Base-by-base conservation (phyloP, 169 alveolate genomes). In the Eimeria brunetti region DNA sequence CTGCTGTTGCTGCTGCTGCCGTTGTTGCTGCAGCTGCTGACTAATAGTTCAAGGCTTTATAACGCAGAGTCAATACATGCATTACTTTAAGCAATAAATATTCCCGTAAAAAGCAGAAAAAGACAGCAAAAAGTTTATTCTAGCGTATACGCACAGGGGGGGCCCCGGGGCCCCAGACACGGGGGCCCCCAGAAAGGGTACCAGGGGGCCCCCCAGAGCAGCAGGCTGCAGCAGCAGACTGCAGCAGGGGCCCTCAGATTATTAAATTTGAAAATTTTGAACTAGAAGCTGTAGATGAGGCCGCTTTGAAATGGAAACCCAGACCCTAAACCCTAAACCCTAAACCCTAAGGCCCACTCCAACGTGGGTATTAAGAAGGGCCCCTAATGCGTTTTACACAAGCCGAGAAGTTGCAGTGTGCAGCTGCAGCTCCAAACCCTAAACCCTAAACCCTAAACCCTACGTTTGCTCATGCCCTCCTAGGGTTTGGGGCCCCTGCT, bases 281-380 rank as follows among this genome's bases (percentile, higher is more conserved):
- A 60, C n/a, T 6, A 0, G 20, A 22, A 6, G 8, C 12, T 64
- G 18, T 36, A 9, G 7, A 27, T 27, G 18, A 1, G 20, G 1
- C n/a, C 2, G 30, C 69, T 8, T 1, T 22, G 75, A 6, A 4
- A 6, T 64, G 75, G 12, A 78, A 78, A 78, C 88, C 62, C 88
- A 78, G 44, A 67, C 76, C 41, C 76, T 67, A 67, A 67, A 78
- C 88, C 88, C 88, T 78, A 78, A 46, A 49, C 88, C 88, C 88
- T 75, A 78, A 78, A 78, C 67, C 67, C 88, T 46, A 41, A 78
- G 12, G n/a, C n/a, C n/a, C n/a, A n/a, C 62, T 53, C 11, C 24
- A 53, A 20, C 58, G 12, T 51, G 58, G 58, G 58, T 51, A 51
- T 51, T 8, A 6, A 12, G 69, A 60, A 0, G 6, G 69, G 69